Base-by-base conservation (phyloP, 768 basidiomycete species). In the Boletus pseudopeckii region DNA sequence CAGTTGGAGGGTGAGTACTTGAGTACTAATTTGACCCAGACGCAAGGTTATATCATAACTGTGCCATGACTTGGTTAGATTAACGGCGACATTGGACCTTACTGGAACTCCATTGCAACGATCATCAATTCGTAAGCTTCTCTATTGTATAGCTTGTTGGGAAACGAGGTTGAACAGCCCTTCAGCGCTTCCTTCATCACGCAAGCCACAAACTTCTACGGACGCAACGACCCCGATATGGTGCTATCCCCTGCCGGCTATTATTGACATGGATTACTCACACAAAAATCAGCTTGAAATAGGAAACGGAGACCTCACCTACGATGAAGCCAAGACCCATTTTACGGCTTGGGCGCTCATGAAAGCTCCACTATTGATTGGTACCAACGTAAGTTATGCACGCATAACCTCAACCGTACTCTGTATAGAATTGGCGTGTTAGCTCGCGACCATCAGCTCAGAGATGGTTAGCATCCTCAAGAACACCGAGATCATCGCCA, bases 261-360 rank as follows among this genome's bases (percentile, higher is more conserved):
- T 17, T 48, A 2, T 33, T 42, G 17, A 30, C 37, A 45, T 42
- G 18, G 32, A 45, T 60, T 3, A 50, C 56, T 45, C 34, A 58
- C 32, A 42, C 45, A 34, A 45, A 28, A 42, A 37, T 22, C 14
- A 82, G 82, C 77, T 83, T 45, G 80, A 83, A 75, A 71, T 84
- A 32, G 85, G 85, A 18, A 86, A 86, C 54, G 84, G 82, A 9
- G 67, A 79, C 24, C 70, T 86, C 49, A 82, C 79, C 1, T 78
- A 74, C 56, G 82, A 86, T 9, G 85, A 87, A 69, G 72, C 80
- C 20, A 85, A 85, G 63, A 75, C 82, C 4, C 85, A 87, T 61
- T 87, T 86, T 65, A 86, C 85, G 0, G 82, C 80, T 1, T 86
- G 85, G 85, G 82, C 83, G 13, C 69, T 87, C 26, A 77, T 85